These are phyloP conservation scores for Psophocarpus tetragonolobus DNA, from an alignment of 306 rosid genomes.

Conservation along the genomic window DNA sequence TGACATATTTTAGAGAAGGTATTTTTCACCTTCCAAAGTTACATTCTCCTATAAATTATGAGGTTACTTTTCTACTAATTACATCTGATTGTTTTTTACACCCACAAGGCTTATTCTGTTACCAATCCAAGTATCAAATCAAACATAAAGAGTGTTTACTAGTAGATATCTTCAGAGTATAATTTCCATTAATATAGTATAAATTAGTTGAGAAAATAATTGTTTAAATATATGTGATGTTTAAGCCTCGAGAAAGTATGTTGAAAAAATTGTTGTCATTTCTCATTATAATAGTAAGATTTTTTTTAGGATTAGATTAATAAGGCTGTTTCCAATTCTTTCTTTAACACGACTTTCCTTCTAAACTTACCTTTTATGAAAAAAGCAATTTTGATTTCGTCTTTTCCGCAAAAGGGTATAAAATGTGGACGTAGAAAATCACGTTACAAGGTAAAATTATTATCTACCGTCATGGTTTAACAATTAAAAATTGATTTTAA, in stretches of 20 bases:
- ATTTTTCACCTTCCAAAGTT: slow-evolving; percentile 29
- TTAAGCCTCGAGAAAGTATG: too few species aligned
- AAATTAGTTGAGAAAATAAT: background rate
- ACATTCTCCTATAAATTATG: background rate
- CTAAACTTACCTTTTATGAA: background rate
- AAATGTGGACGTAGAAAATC: background rate
- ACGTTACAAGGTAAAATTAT: too few species aligned
- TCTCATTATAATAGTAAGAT: background rate
- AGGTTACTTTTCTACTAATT: slow-evolving; percentile 23
- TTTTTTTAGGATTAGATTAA: too few species aligned
- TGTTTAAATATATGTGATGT: background rate
- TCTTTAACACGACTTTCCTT: background rate
- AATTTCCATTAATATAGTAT: background rate
- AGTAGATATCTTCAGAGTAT: background rate
- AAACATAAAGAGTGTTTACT: background rate
- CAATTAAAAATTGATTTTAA: too few species aligned
- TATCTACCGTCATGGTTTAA: too few species aligned
- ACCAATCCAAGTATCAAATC: slow-evolving; percentile 3
- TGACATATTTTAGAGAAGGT: background rate
- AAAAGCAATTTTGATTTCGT: background rate
- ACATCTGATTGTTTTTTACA: slow-evolving; percentile 9
- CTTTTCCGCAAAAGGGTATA: background rate
- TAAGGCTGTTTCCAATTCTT: too few species aligned
- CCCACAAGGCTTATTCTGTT: background rate
- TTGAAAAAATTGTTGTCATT: too few species aligned